Evolutionary conservation across 2,329 filamentous ascomycete species (phyloP).

Genomic region (Colletotrichum sp.): DNA sequence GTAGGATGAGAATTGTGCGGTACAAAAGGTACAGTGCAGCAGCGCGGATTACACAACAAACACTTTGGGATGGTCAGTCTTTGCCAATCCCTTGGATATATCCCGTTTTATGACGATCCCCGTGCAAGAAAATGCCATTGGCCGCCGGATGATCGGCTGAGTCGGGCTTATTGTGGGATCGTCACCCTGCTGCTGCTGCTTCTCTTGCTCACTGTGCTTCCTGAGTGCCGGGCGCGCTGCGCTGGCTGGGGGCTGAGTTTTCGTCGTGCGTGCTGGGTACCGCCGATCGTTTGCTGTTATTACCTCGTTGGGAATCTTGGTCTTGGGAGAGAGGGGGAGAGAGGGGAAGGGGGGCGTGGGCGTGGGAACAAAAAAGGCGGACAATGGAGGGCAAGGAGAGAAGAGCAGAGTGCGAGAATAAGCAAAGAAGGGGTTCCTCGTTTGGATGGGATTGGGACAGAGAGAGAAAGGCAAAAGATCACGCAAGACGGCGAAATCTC

Average conservation of each 20-base stretch:
- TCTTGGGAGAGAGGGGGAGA: background rate
- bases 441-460: background rate
- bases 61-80: background rate
- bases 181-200: background rate
- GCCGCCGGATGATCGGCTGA: constrained; percentile 2
- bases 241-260: background rate
- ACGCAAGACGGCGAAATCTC: background rate
- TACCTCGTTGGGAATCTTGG: background rate
- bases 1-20: background rate
- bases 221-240: background rate
- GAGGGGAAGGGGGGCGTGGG: background rate
- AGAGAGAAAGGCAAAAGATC: background rate
- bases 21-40: background rate
- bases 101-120: constrained; percentile 9
- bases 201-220: background rate
- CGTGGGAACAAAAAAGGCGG: background rate
- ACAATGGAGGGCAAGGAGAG: background rate
- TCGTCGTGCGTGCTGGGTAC: constrained; percentile 1
- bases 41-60: background rate
- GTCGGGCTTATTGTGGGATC: constrained; percentile 20
- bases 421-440: background rate
- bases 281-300: constrained; percentile 12
- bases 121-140: background rate
- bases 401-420: background rate
- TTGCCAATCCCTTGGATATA: background rate